Evolutionary conservation across 345 rosid species (phyloP).

Genomic region (Durio zibethinus): DNA sequence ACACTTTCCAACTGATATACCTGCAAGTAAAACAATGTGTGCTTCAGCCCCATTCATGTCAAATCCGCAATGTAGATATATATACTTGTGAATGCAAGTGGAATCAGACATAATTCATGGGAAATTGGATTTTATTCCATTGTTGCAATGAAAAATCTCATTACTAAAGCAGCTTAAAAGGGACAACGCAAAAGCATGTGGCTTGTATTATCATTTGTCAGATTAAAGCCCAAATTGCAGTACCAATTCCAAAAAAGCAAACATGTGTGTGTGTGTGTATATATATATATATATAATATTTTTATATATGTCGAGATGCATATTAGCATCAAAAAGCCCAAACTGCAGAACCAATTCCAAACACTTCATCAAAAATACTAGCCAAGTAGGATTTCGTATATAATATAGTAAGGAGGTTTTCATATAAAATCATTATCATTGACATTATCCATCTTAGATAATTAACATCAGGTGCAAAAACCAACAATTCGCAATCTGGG

Average conservation of each 20-base stretch:
- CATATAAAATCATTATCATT: too few relatives aligned
- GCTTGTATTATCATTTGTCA: too few relatives aligned
- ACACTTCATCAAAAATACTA: too few relatives aligned
- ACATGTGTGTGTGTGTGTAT: too few relatives aligned
- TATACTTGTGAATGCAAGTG: not conserved
- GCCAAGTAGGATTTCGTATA: too few relatives aligned
- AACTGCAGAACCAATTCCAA: too few relatives aligned
- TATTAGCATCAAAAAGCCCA: too few relatives aligned
- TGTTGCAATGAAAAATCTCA: not conserved
- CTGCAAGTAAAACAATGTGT: conserved; percentile 26
- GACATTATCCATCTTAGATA: not conserved
- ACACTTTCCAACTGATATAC: conserved; percentile 67
- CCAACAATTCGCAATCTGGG: conserved; percentile 1
- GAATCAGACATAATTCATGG: not conserved
- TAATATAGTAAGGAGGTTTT: too few relatives aligned
- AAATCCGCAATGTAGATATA: not conserved
- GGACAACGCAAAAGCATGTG: not conserved
- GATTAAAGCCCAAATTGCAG: not conserved
- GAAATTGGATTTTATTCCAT: not conserved
- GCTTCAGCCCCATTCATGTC: not conserved
- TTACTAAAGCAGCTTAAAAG: not conserved
- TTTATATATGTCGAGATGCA: too few relatives aligned
- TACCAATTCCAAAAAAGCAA: not conserved
- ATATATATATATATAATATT: too few relatives aligned
- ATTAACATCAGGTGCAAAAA: not conserved